phyloP scores from a whole-genome alignment of 2,329 filamentous ascomycete genomes.

The Ascomycota sp. region DNA sequence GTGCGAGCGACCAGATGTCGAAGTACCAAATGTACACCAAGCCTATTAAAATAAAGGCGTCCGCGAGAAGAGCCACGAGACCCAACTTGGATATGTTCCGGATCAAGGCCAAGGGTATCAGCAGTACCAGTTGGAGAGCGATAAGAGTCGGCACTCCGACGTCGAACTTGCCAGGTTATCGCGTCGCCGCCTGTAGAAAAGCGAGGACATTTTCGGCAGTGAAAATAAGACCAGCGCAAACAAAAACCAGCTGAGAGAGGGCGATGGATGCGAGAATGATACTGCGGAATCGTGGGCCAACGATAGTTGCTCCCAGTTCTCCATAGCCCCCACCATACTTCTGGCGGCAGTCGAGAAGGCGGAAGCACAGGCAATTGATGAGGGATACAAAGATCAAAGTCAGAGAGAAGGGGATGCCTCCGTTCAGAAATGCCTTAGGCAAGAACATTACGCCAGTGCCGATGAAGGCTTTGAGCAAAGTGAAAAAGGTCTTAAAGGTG shows the following conservation, averaged over 20 bases:
- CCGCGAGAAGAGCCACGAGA: conserved; percentile 45
- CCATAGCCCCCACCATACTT: conserved; percentile 51
- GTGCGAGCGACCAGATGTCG: conserved; percentile 36
- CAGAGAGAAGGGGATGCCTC: conserved; percentile 55
- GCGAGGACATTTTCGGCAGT: conserved; percentile 53
- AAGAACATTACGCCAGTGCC: conserved; percentile 70
- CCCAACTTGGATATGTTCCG: conserved; percentile 59
- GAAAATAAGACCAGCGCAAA: conserved; percentile 60
- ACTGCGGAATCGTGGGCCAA: conserved; percentile 39
- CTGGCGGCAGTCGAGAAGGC: conserved; percentile 45
- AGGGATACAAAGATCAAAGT: conserved; percentile 44
- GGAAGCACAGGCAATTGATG: conserved; percentile 51
- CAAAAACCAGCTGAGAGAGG: conserved; percentile 58
- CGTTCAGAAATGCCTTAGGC: conserved; percentile 61
- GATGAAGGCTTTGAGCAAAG: conserved; percentile 57
- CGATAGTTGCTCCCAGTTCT: conserved; percentile 47
- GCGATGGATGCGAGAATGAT: conserved; percentile 51
- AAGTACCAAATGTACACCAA: conserved; percentile 56
- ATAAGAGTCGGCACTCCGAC: conserved; percentile 36
- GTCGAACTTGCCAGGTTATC: conserved; percentile 26
- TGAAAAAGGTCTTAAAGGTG: conserved; percentile 58
- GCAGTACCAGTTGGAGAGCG: conserved; percentile 39
- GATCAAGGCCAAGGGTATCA: conserved; percentile 49
- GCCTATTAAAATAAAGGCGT: conserved; percentile 51
- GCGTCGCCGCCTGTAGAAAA: conserved; percentile 42